Base-by-base conservation (phyloP, 2,329 filamentous ascomycete species). In the Cytospora leucostoma region DNA sequence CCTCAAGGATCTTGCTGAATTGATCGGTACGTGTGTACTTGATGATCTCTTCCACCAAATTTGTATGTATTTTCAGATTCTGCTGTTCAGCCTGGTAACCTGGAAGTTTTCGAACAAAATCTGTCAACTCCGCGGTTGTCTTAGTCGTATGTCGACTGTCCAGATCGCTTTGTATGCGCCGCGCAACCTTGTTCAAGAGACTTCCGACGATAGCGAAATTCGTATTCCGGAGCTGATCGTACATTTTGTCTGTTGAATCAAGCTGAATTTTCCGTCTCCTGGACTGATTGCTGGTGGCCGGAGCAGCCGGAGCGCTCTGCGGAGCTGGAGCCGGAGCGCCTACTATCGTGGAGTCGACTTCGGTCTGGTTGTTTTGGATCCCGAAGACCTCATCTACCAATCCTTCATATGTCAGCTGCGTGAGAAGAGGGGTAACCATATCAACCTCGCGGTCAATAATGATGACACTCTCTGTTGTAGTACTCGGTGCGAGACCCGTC, bases 401-500 rank as follows among this genome's bases (percentile, higher is more conserved):
- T 4, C 95, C 95, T 77, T 99, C 94, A 71, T 99, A 99, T 1
- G 95, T 99, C 66, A 99, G 80, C 74, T 99, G 95, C 0, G 94
- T 98, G 60, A 99, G 87, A 17, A 99, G 82, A 0, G 91, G 89
- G 1, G 95, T 97, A 17, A 94, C 92, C 71, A 95, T 93, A 74
- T 99, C 95, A 61, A 97, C 90, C 73, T 97, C 93, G 56, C 95
- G 90, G 75, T 99, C 95, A 61, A 99, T 93, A 65, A 99, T 90
- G 70, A 99, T 93, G 65, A 97, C 81, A 72, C 90, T 96, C 74
- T 99, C 95, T 55, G 93, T 91, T 7, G 88, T 88, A 12, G 90
- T 90, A 74, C 95, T 98, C 13, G 95, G 94, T 12, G 91, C 88
- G 33, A 96, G 80, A 7, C 90, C 90, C 52, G 88, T 80, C 68